Percentiles rank a stretch among this genome's conserved stretches.
phyloP scores from a whole-genome alignment of 441 rosid species.

The Melastoma candidum region DNA sequence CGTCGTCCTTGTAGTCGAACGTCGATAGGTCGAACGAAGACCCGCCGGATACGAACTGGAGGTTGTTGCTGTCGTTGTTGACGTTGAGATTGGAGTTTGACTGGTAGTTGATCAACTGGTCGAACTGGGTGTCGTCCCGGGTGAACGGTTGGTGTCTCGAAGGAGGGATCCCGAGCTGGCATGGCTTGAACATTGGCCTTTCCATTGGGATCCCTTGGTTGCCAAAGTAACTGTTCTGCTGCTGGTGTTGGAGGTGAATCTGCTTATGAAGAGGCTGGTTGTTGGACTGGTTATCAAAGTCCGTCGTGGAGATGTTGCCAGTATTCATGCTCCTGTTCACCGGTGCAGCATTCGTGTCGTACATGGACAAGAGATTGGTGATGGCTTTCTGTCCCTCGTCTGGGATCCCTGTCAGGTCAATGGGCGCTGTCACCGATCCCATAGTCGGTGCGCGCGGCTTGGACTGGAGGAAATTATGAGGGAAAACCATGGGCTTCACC shows the following conservation, averaged over 20 bases:
- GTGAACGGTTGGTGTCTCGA: constrained; percentile 3
- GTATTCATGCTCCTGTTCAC: constrained; percentile 8
- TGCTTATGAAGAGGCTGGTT: neutral
- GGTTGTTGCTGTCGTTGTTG: constrained; percentile 11
- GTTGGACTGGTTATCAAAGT: neutral
- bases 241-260: constrained; percentile 2
- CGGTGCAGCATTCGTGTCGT: constrained; percentile 11
- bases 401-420: constrained; percentile 12
- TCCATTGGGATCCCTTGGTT: too few relatives aligned
- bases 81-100: neutral
- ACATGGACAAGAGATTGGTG: constrained; percentile 14
- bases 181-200: too few relatives aligned
- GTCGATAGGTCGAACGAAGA: constrained; percentile 8
- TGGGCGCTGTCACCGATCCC: constrained; percentile 4
- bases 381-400: constrained; percentile 18
- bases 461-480: constrained; percentile 11
- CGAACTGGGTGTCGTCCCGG: constrained; percentile 12
- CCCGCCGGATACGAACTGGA: constrained; percentile 12
- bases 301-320: neutral
- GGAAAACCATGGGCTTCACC: constrained; percentile 14
- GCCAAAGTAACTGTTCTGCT: neutral
- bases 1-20: constrained; percentile 36
- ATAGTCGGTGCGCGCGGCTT: constrained; percentile 1
- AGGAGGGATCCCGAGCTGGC: too few relatives aligned
- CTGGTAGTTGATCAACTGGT: constrained; percentile 9